Evolutionary conservation across 1,284 basidiomycete species (phyloP).

Genomic region (Cutaneotrichosporon spelunceum): DNA sequence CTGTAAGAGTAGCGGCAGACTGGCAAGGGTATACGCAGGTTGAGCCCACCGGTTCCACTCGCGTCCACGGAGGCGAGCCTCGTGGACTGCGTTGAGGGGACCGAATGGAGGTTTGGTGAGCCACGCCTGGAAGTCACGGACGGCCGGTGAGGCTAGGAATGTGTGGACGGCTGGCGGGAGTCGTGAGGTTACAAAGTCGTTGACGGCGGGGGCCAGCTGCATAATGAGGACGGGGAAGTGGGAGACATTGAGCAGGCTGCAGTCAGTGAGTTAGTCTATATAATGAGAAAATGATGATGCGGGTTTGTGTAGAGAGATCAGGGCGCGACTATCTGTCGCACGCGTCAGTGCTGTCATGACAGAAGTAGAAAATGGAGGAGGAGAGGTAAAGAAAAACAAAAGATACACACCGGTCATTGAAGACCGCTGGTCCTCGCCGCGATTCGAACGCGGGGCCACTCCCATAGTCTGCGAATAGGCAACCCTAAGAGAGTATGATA

Average conservation of each 20-base stretch:
- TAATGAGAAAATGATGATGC: not conserved
- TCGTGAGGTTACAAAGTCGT: not conserved
- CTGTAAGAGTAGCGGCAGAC: too few species aligned
- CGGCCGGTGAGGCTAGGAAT: not conserved
- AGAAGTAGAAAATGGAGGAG: too few species aligned
- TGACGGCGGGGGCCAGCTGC: not conserved
- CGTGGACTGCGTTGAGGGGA: constrained; percentile 12
- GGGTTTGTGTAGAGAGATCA: not conserved
- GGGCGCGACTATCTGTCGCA: not conserved
- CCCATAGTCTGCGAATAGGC: constrained; percentile 2
- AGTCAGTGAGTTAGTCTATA: not conserved
- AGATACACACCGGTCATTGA: not conserved
- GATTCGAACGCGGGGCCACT: constrained; percentile 10
- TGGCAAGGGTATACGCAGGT: not conserved
- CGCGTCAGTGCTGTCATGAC: too few species aligned
- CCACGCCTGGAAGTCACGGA: not conserved
- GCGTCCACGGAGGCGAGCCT: not conserved
- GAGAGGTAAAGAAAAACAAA: not conserved
- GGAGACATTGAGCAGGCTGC: not conserved
- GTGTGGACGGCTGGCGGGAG: not conserved
- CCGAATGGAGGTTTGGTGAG: constrained; percentile 6
- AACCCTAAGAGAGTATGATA: constrained; percentile 10
- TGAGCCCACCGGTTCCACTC: not conserved
- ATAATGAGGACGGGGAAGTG: not conserved
- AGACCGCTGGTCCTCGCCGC: constrained; percentile 6